phyloP scores from a whole-genome alignment of 2,329 filamentous ascomycete species.

The Ophiostoma ulmi region DNA sequence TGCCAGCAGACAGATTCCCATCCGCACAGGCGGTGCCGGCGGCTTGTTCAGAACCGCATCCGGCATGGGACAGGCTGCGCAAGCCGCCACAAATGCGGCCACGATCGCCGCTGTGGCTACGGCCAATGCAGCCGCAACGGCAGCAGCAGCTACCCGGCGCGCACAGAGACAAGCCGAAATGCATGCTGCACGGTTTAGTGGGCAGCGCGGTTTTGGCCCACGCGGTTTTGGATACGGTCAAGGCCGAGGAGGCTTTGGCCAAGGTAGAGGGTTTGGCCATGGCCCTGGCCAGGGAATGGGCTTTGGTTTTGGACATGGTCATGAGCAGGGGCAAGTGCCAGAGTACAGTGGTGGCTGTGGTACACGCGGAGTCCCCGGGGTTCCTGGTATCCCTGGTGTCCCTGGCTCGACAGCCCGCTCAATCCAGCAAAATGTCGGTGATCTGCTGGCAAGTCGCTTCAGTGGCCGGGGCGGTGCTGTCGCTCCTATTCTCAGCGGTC shows the following conservation, averaged over 20 bases:
- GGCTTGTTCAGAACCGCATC: background rate
- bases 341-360: background rate
- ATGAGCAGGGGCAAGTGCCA: background rate
- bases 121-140: background rate
- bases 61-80: background rate
- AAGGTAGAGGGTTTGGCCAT: background rate
- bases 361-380: background rate
- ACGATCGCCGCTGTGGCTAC: background rate
- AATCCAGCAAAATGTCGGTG: constrained; percentile 1
- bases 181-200: background rate
- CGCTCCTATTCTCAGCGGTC: background rate
- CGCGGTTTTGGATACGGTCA: background rate
- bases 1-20: constrained; percentile 1
- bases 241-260: background rate
- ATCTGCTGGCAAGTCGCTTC: constrained; percentile 1
- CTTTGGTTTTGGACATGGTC: background rate
- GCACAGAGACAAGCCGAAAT: constrained; percentile 1
- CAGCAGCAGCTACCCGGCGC: background rate
- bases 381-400: constrained; percentile 1
- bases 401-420: background rate
- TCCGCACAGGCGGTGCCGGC: constrained; percentile 5
- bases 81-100: background rate
- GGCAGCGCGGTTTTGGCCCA: background rate
- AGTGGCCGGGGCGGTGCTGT: constrained; percentile 7
- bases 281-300: background rate